Evolutionary conservation across 345 rosid genomes (phyloP).

Genomic region (Gossypioides kirkii): DNA sequence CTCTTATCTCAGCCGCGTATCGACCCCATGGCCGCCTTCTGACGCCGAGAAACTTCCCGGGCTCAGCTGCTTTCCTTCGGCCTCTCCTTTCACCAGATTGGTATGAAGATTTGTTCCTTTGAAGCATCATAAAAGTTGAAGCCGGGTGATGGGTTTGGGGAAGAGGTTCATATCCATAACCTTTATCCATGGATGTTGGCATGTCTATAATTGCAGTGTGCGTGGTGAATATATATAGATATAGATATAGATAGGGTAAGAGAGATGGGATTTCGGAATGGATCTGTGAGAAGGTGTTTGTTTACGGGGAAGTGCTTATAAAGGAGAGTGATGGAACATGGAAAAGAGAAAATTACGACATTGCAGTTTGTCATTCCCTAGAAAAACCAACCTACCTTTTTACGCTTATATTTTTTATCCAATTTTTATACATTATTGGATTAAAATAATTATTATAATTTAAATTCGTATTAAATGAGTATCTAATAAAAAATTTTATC

Average conservation of each 20-base stretch:
- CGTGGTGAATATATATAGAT: not conserved
- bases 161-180: conserved; percentile 20
- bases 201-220: not conserved
- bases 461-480: too few species aligned
- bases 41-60: conserved; percentile 88
- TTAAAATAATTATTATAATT: too few species aligned
- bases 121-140: conserved; percentile 37
- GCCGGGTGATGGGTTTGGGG: conserved; percentile 28
- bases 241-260: not conserved
- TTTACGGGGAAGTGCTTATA: conserved; percentile 23
- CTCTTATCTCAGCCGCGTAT: conserved; percentile 93
- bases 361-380: conserved; percentile 25
- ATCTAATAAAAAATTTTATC: too few species aligned
- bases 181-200: conserved; percentile 17
- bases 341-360: conserved; percentile 15
- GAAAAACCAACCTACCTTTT: conserved; percentile 24
- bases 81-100: conserved; percentile 67
- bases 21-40: conserved; percentile 96
- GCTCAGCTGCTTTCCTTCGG: conserved; percentile 74
- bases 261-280: not conserved
- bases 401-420: not conserved
- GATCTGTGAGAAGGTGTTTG: conserved; percentile 11
- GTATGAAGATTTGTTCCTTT: conserved; percentile 46
- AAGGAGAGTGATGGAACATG: conserved; percentile 31
- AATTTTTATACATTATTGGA: too few species aligned